phyloP scores from a whole-genome alignment of 805 yeast species.

The Sungouiella thailandica region DNA sequence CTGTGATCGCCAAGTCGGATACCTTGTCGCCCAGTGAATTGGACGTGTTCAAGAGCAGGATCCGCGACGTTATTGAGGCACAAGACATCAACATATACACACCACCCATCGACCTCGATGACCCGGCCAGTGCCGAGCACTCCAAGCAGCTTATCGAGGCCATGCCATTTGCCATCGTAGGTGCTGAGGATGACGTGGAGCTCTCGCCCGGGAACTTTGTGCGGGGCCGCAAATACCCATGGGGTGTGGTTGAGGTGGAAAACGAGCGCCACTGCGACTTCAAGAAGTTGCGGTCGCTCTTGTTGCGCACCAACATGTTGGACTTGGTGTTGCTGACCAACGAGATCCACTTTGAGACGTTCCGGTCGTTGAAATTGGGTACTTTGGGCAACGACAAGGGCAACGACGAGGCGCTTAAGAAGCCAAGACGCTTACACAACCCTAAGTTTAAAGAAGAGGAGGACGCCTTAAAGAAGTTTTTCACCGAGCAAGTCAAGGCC shows the following conservation, averaged over 20 bases:
- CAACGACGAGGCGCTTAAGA: conserved; percentile 31
- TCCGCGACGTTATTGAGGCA: conserved; percentile 77
- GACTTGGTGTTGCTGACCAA: conserved; percentile 77
- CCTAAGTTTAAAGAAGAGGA: conserved; percentile 97
- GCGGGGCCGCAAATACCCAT: conserved; percentile 80
- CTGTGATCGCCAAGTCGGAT: conserved; percentile 86
- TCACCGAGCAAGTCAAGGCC: conserved; percentile 91
- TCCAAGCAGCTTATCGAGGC: conserved; percentile 74
- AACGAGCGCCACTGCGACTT: conserved; percentile 84
- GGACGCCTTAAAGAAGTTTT: conserved; percentile 85
- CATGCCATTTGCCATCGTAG: conserved; percentile 84
- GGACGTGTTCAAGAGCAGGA: conserved; percentile 63
- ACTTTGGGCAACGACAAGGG: conserved; percentile 21
- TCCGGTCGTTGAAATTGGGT: conserved; percentile 67
- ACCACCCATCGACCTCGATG: conserved; percentile 75
- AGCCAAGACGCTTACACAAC: conserved; percentile 59
- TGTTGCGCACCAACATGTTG: conserved; percentile 78
- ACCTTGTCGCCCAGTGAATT: conserved; percentile 71
- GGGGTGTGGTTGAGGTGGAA: conserved; percentile 88
- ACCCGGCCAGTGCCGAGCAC: conserved; percentile 72
- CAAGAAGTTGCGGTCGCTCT: conserved; percentile 69
- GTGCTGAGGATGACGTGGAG: conserved; percentile 68
- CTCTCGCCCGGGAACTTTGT: conserved; percentile 58
- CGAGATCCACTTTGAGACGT: conserved; percentile 76
- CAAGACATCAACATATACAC: conserved; percentile 81